These are phyloP conservation scores for Boletus vinaceobasis DNA, from an alignment of 768 basidiomycete species.

Conservation along the genomic window DNA sequence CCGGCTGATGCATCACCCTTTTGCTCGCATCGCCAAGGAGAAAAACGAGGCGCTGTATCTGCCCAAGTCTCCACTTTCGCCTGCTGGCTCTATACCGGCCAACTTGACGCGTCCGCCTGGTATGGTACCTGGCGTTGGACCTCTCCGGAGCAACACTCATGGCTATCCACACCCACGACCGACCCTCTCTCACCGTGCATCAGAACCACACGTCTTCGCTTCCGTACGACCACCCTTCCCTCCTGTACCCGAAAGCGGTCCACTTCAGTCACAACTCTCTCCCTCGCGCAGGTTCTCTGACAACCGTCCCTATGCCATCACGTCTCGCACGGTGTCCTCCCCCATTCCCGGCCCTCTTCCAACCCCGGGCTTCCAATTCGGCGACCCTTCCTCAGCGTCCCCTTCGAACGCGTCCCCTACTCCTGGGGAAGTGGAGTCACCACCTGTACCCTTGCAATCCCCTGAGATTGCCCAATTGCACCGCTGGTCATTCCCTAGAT, in stretches of 20 bases:
- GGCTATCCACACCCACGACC: slow-evolving; percentile 40
- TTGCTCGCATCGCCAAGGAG: slow-evolving; percentile 32
- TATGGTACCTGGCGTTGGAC: slow-evolving; percentile 30
- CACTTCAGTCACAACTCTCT: slow-evolving; percentile 8
- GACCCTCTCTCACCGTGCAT: slow-evolving; percentile 27
- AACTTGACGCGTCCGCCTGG: slow-evolving; percentile 35
- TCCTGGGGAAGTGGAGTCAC: slow-evolving; percentile 42
- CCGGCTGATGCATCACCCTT: slow-evolving; percentile 48
- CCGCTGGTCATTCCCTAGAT: slow-evolving; percentile 42
- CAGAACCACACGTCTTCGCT: slow-evolving; percentile 32
- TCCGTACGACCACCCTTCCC: slow-evolving; percentile 40
- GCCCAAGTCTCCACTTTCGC: slow-evolving; percentile 33
- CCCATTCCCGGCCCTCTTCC: slow-evolving; percentile 56
- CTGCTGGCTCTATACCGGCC: slow-evolving; percentile 32
- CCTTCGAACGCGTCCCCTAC: slow-evolving; percentile 47
- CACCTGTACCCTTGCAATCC: slow-evolving; percentile 31
- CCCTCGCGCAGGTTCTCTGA: slow-evolving; percentile 37
- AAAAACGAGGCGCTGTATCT: slow-evolving; percentile 34
- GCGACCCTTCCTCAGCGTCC: slow-evolving; percentile 47
- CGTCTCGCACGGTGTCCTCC: slow-evolving; percentile 46
- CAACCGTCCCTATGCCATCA: slow-evolving; percentile 45
- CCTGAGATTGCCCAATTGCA: slow-evolving; percentile 43
- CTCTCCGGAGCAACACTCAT: slow-evolving; percentile 45
- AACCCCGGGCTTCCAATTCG: slow-evolving; percentile 61
- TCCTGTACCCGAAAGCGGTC: slow-evolving; percentile 23